Percentiles rank a stretch among this genome's conserved stretches.
phyloP scores from a whole-genome alignment of 1,284 basidiomycete genomes.

The Puccinia novopanici region DNA sequence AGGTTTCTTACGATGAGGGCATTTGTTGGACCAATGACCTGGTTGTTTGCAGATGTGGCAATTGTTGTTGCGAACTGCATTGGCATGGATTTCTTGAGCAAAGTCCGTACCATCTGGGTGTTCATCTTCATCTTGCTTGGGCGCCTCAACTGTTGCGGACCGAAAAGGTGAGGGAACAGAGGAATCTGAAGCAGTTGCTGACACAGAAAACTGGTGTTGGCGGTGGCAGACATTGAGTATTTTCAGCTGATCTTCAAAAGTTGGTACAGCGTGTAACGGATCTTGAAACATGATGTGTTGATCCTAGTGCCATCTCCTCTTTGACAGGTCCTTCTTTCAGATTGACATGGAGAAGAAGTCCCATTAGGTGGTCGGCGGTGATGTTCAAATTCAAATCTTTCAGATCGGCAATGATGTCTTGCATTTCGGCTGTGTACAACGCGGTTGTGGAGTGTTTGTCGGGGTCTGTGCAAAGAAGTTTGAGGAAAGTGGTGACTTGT shows the following conservation, averaged over 20 bases:
- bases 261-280: not conserved
- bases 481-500: not conserved
- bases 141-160: not conserved
- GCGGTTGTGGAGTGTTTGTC: not conserved
- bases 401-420: not conserved
- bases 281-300: not conserved
- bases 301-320: not conserved
- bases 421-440: not conserved
- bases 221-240: not conserved
- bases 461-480: not conserved
- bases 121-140: too few relatives aligned
- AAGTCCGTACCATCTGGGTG: too few relatives aligned
- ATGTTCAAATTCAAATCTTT: not conserved
- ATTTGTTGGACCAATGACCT: slow-evolving; percentile 1
- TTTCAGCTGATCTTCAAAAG: not conserved
- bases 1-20: not conserved
- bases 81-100: not conserved
- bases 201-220: not conserved
- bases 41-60: too few relatives aligned
- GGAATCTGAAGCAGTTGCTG: too few relatives aligned
- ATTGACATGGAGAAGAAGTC: not conserved
- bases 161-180: not conserved
- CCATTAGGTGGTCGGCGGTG: not conserved
- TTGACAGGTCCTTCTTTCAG: not conserved
- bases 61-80: not conserved